Percentiles rank a stretch among this genome's conserved stretches.
phyloP scores from a whole-genome alignment of 106 monocot species.

The Dioscorea zingiberensis region DNA sequence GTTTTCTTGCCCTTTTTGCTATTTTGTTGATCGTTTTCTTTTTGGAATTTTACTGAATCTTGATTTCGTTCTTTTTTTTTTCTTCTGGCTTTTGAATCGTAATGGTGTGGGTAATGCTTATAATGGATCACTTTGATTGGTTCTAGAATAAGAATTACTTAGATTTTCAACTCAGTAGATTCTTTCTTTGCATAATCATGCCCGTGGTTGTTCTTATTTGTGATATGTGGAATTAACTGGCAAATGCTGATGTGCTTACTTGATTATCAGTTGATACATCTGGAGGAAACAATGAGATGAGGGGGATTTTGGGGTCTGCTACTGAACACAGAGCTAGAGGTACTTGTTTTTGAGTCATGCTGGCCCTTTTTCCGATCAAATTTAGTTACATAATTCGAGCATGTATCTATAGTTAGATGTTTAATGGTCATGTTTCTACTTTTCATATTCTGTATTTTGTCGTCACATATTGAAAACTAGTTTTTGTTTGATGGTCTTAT shows the following conservation, averaged over 20 bases:
- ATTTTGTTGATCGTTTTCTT: no score
- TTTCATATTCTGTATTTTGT: background rate
- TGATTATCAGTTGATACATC: constrained; percentile 14
- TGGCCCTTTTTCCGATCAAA: no score
- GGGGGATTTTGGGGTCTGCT: constrained; percentile 24
- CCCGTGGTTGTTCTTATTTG: background rate
- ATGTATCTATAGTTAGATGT: background rate
- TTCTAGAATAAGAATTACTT: background rate
- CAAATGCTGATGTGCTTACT: background rate
- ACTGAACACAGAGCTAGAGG: constrained; percentile 66
- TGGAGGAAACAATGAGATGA: constrained; percentile 28
- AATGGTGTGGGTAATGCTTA: no score
- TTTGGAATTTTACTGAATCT: no score
- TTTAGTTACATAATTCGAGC: background rate
- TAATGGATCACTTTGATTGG: background rate
- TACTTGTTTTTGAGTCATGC: constrained; percentile 5
- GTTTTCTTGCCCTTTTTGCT: no score
- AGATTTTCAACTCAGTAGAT: background rate
- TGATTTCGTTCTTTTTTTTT: no score
- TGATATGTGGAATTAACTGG: background rate
- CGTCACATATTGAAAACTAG: background rate
- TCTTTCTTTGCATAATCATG: background rate
- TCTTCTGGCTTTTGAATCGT: background rate
- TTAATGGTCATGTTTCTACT: background rate
- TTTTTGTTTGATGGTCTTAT: no score